phyloP scores from a whole-genome alignment of 495 filamentous ascomycete genomes.

The Tricharina praecox region DNA sequence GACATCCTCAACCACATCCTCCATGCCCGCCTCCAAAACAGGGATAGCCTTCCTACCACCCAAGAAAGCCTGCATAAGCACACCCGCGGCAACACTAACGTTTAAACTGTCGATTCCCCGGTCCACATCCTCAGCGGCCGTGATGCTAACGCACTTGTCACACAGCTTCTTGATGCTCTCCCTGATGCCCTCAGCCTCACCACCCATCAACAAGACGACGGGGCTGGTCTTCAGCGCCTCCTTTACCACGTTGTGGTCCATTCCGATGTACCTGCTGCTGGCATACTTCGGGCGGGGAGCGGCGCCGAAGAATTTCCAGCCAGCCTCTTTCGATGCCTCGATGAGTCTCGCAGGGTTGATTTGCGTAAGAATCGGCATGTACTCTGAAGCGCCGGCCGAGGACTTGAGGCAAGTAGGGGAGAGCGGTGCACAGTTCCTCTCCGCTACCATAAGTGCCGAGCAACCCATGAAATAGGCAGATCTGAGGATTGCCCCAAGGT shows the following conservation, averaged over 20 bases:
- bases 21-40: too few relatives aligned
- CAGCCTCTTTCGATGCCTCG: conserved; percentile 42
- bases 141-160: conserved; percentile 32
- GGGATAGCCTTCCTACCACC: conserved; percentile 7
- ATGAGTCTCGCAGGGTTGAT: conserved; percentile 52
- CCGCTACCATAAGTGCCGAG: conserved; percentile 53
- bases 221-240: conserved; percentile 44
- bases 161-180: conserved; percentile 43
- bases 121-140: conserved; percentile 11
- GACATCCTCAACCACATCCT: too few relatives aligned
- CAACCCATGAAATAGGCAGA: conserved; percentile 74
- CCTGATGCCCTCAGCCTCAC: conserved; percentile 60
- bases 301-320: conserved; percentile 75
- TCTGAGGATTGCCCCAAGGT: conserved; percentile 75
- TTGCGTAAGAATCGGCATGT: conserved; percentile 51
- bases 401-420: conserved; percentile 67
- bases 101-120: conserved; percentile 17
- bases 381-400: conserved; percentile 70
- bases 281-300: conserved; percentile 35
- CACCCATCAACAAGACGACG: conserved; percentile 64
- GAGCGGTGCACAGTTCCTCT: conserved; percentile 42
- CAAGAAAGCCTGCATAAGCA: conserved; percentile 19
- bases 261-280: conserved; percentile 20
- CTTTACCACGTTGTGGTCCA: conserved; percentile 18
- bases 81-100: conserved; percentile 19